Evolutionary conservation across 768 basidiomycete species (phyloP), one percentile per base, ranked within the genome.

Genomic region (Clathrus columnatus): DNA sequence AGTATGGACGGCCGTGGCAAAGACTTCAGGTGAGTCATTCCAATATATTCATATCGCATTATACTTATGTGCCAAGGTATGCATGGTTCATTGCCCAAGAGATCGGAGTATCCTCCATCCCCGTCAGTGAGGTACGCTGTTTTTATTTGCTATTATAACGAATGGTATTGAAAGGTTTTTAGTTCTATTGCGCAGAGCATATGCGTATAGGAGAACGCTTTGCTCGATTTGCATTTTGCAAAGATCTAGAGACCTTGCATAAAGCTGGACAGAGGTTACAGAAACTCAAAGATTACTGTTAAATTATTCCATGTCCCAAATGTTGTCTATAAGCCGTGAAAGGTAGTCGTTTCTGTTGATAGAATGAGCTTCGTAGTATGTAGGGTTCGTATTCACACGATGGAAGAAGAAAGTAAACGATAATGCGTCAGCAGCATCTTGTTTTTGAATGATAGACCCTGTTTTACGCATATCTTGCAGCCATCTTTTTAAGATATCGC

Each of bases 141-240:
- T 50, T 36, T 23, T 23, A 43, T 36, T 8, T 45, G 20, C 11
- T 36, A 20, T 5, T 11, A 3, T 26, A 18, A 11, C 36, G 21
- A 30, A 51, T 48, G 16, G 58, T 64, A 42, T 60, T 46, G 56
- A 49, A 54, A 41, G 51, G 23, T 47, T 58, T 26, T 30, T 57
- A 94, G 90, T 97, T 97, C 71, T 97, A 95, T 71, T 92, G 91
- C 64, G 77, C 83, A 61, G 88, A 91, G 55, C 94, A 97, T 65
- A 77, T 83, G 24, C 69, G 70, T 56, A 90, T 96, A 53, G 94
- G 94, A 24, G 93, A 95, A 68, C 83, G 75, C 47, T 95, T 85
- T 65, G 83, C 80, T 20, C 81, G 91, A 54, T 97, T 98, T 67
- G 86, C 93, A 1, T 93, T 96, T 75, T 97, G 96, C 77, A 99